These are phyloP conservation scores for Thinopyrum elongatum DNA, from an alignment of 176 grass and related monocot species.

Conservation along the genomic window DNA sequence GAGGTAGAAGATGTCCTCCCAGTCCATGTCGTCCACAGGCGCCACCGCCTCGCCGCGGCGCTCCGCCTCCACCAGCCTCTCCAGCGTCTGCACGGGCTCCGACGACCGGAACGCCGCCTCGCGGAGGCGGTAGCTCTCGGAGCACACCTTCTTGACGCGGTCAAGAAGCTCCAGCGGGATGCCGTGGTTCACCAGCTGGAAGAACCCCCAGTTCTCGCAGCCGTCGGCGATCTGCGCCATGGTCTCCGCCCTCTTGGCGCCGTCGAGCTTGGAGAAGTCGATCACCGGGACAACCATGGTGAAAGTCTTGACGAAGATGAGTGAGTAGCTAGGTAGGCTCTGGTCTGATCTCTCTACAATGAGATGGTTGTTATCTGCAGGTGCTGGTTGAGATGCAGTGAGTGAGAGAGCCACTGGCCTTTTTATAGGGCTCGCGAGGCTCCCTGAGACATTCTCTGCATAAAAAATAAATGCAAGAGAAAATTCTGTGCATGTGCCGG, in stretches of 20 bases:
- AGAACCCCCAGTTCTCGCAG: conserved; percentile 61
- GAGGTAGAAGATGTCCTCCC: conserved; percentile 67
- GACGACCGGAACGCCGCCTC: conserved; percentile 47
- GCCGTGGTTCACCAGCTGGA: conserved; percentile 58
- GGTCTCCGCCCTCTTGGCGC: not conserved
- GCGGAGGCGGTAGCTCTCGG: conserved; percentile 46
- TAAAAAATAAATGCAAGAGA: not conserved
- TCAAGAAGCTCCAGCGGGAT: conserved; percentile 46
- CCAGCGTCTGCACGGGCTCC: conserved; percentile 33
- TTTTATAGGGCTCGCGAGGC: not conserved
- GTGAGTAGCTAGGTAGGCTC: not conserved
- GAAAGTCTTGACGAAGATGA: not conserved
- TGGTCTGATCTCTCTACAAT: not conserved
- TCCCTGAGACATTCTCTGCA: not conserved
- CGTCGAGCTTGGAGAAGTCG: conserved; percentile 55
- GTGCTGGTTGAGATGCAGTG: not conserved
- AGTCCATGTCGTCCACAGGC: conserved; percentile 55
- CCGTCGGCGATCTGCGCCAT: conserved; percentile 42
- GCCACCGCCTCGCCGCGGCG: conserved; percentile 20
- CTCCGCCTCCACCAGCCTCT: conserved; percentile 21
- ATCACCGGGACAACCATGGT: conserved; percentile 61
- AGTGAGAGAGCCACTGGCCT: not conserved
- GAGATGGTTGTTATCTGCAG: not conserved
- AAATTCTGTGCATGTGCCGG: conserved; percentile 13
- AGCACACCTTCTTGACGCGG: conserved; percentile 53